Evolutionary conservation across 1,284 basidiomycete genomes (phyloP).

Genomic region (Ganoderma lucidum): DNA sequence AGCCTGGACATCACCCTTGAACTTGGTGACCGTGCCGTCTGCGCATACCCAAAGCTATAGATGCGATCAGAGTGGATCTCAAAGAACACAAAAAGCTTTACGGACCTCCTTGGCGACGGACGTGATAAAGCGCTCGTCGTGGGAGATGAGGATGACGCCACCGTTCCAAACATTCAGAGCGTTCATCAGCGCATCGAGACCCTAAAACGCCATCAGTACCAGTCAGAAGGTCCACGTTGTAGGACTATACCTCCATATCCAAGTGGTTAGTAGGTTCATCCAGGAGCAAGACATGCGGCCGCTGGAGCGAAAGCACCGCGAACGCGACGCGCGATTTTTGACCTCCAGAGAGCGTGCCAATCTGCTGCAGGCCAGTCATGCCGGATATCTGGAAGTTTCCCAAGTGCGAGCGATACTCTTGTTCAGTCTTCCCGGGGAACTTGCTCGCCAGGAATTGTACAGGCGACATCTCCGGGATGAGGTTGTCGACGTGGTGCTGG

Average conservation of each 20-base stretch:
- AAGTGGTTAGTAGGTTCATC: conserved; percentile 99
- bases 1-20: conserved; percentile 88
- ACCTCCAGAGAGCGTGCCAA: conserved; percentile 91
- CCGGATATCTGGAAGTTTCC: conserved; percentile 99
- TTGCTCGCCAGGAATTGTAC: conserved; percentile 93
- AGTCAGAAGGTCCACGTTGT: background rate
- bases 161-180: conserved; percentile 94
- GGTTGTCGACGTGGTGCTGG: conserved; percentile 97
- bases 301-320: conserved; percentile 87
- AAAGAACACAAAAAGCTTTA: background rate
- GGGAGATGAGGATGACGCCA: conserved; percentile 93
- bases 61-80: background rate
- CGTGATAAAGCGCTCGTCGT: conserved; percentile 94
- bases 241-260: conserved; percentile 79
- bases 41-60: conserved; percentile 89
- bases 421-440: conserved; percentile 95
- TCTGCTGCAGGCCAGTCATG: conserved; percentile 87
- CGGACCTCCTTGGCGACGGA: conserved; percentile 79
- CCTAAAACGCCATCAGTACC: conserved; percentile 49
- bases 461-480: conserved; percentile 85
- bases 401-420: conserved; percentile 94
- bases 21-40: conserved; percentile 85
- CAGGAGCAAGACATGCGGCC: conserved; percentile 88
- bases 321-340: conserved; percentile 98
- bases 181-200: conserved; percentile 94